These are phyloP conservation scores for Auricularia sp. DNA, from an alignment of 768 basidiomycete species.

Conservation along the genomic window DNA sequence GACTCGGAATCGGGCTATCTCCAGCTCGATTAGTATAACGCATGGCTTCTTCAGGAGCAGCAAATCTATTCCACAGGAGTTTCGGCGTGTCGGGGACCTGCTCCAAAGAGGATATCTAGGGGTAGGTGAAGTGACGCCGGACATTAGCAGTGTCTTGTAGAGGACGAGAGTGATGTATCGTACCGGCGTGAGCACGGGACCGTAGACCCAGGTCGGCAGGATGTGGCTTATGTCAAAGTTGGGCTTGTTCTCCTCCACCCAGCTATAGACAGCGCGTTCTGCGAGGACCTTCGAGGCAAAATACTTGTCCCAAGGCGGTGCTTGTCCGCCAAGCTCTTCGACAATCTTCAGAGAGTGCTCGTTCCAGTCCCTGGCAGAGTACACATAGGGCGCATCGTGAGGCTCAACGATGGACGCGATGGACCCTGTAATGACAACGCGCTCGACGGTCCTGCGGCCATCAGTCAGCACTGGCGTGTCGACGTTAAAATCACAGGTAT, in stretches of 20 bases:
- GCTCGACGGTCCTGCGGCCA: conserved; percentile 11
- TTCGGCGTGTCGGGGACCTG: background rate
- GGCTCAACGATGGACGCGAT: background rate
- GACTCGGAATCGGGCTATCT: too few species aligned
- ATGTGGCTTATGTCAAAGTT: background rate
- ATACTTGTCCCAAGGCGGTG: background rate
- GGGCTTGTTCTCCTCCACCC: background rate
- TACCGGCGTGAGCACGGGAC: background rate
- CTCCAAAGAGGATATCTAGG: too few species aligned
- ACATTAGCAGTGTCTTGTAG: background rate
- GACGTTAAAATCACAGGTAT: background rate
- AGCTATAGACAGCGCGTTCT: conserved; percentile 1
- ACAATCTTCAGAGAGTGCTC: background rate
- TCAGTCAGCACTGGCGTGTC: background rate
- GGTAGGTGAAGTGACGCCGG: too few species aligned
- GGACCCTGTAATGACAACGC: conserved; percentile 24
- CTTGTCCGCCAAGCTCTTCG: background rate
- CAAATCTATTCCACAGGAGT: background rate
- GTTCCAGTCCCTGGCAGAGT: background rate
- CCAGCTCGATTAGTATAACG: background rate
- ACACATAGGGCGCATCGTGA: background rate
- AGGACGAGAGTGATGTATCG: background rate
- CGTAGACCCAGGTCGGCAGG: background rate
- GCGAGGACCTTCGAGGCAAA: conserved; percentile 5
- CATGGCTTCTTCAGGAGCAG: too few species aligned